Base-by-base conservation (phyloP, 441 rosid genomes). In the Jatropha podagrica region DNA sequence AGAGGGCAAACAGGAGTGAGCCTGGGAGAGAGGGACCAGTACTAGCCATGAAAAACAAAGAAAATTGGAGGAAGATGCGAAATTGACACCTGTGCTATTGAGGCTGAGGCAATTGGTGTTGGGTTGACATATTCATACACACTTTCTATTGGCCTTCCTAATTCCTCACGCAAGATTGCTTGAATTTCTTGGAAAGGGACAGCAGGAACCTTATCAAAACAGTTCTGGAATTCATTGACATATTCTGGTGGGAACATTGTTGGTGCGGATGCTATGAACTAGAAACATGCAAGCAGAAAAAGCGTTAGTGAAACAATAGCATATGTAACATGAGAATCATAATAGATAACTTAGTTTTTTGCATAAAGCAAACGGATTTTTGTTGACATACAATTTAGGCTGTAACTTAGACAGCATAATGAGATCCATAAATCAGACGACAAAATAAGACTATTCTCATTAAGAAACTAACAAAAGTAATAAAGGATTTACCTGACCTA, bases 211-310 rank as follows among this genome's bases (percentile, higher is more conserved):
- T 85, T 91, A 83, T 95, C 99, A 75, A 95, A 95, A 84, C 99
- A 95, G 78, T 85, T 92, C 82, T 95, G 98, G 81, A 95, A 95
- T 79, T 95, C 99, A 79, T 84, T 77, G 4, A 95, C 98, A 69
- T 93, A 95, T 83, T 92, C 96, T 37, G 88, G 88, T 9, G 98
- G 99, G 85, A 95, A 95, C 80, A 95, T 61, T 64, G 99, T 92
- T 41, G 98, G 99, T 11, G 99, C 95, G 76, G 99, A 93, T 74
- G 98, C 99, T 82, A 95, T 77, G 86, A 95, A 95, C 99, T 95
- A 79, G 66, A 46, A 77, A 80, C 52, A 52, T 0, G 14, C 52
- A 85, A 41, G 74, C 78, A 27, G 72, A 77, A 51, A 76, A 66
- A 73, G 78, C 65, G 72, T 52, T 59, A 44, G 67, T 58, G 23